phyloP scores from a whole-genome alignment of 225 moss, liverwort and hornwort species.

The Pseudisothecium myosuroides region DNA sequence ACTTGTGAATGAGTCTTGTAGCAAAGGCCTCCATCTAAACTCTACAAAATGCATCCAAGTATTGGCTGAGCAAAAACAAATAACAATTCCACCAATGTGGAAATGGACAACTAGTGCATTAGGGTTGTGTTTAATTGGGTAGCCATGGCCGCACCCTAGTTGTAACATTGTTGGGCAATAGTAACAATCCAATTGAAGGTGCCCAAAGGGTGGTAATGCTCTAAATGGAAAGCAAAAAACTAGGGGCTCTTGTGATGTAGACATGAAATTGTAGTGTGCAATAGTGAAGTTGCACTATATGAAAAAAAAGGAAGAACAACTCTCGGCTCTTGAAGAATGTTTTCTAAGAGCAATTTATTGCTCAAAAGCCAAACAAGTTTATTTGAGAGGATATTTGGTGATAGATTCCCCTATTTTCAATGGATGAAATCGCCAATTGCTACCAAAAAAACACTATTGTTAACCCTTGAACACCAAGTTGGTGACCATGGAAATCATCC shows the following conservation, averaged over 20 bases:
- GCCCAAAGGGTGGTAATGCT: not conserved
- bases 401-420: not conserved
- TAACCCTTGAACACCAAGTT: too few relatives aligned
- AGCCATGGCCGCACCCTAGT: rapidly evolving
- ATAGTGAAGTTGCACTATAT: not conserved
- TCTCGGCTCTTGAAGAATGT: rapidly evolving
- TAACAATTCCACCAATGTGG: rapidly evolving
- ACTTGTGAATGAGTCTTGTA: not conserved
- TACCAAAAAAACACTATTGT: too few relatives aligned
- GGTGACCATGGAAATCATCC: too few relatives aligned
- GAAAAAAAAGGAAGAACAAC: not conserved
- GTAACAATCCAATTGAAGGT: not conserved
- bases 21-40: not conserved
- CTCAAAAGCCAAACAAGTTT: not conserved
- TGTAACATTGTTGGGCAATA: rapidly evolving
- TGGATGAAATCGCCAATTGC: not conserved
- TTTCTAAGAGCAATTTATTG: rapidly evolving
- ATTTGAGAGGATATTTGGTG: too few relatives aligned
- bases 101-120: not conserved
- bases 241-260: not conserved
- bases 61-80: not conserved
- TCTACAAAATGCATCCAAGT: not conserved
- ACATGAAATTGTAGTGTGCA: not conserved
- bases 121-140: not conserved
- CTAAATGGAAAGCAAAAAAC: not conserved